These are phyloP conservation scores for Patellifolia procumbens DNA, from an alignment of 179 eudicot species.

Conservation along the genomic window DNA sequence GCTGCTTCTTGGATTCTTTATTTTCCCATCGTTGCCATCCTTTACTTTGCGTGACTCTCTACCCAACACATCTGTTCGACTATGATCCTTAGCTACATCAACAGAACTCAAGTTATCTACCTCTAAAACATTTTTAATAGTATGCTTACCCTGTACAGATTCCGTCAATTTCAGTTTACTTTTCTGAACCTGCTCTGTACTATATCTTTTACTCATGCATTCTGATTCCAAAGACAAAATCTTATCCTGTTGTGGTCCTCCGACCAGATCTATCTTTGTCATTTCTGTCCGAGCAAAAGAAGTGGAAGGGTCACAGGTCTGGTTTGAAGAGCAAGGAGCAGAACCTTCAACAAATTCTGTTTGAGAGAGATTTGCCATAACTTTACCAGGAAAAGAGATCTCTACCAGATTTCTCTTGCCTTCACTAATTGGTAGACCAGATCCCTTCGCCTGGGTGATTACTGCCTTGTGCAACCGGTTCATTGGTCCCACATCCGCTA, in stretches of 20 bases:
- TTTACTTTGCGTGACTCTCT: constrained; percentile 27
- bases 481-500: constrained; percentile 47
- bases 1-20: constrained; percentile 26
- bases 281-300: constrained; percentile 14
- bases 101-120: constrained; percentile 38
- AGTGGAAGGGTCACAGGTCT: constrained; percentile 26
- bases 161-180: constrained; percentile 32
- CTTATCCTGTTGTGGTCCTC: constrained; percentile 34
- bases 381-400: constrained; percentile 50
- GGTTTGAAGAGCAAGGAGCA: constrained; percentile 28
- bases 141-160: constrained; percentile 27
- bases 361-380: constrained; percentile 38
- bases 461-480: constrained; percentile 42
- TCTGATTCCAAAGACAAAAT: constrained; percentile 38
- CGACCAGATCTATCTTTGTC: constrained; percentile 26
- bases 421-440: constrained; percentile 32
- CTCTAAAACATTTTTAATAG: constrained; percentile 37
- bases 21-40: constrained; percentile 20
- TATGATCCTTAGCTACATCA: constrained; percentile 30
- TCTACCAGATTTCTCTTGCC: constrained; percentile 43
- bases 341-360: constrained; percentile 29
- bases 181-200: constrained; percentile 31
- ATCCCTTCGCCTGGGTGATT: constrained; percentile 38
- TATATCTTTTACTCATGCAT: constrained; percentile 21
- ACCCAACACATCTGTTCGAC: constrained; percentile 22